Evolutionary conservation across 202 grass and related monocot species (phyloP).

Genomic region (Hordeum pubiflorum): DNA sequence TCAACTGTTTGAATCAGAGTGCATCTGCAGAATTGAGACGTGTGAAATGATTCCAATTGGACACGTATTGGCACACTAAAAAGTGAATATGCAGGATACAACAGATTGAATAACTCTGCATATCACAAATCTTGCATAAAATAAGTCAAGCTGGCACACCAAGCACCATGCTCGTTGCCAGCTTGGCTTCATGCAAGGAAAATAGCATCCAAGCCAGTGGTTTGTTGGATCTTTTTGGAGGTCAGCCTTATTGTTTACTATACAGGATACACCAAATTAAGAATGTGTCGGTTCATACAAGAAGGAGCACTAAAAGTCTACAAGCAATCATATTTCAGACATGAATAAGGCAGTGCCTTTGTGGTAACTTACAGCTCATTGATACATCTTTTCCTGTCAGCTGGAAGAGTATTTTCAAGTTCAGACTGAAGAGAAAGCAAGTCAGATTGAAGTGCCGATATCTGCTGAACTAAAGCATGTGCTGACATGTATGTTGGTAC

Average conservation of each 20-base stretch:
- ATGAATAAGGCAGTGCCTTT: conserved; percentile 1
- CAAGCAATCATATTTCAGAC: background rate
- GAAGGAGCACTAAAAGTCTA: background rate
- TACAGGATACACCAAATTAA: background rate
- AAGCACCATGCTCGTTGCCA: background rate
- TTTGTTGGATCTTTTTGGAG: background rate
- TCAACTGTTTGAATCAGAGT: conserved; percentile 90
- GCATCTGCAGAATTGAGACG: conserved; percentile 50
- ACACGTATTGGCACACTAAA: background rate
- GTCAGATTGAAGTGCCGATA: conserved; percentile 64
- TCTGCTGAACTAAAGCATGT: conserved; percentile 87
- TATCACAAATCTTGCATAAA: background rate
- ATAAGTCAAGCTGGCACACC: background rate
- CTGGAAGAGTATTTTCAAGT: conserved; percentile 82
- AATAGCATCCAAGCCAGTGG: background rate
- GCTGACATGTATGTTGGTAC: conserved; percentile 81
- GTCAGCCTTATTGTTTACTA: background rate
- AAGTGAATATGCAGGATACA: background rate
- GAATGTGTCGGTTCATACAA: background rate
- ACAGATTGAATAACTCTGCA: conserved; percentile 4
- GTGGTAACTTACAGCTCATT: conserved; percentile 80
- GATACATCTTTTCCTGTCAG: conserved; percentile 89
- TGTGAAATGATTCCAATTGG: conserved; percentile 1
- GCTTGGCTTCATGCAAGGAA: background rate
- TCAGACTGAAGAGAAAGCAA: conserved; percentile 88